phyloP scores from a whole-genome alignment of 106 monocot species.

The Acorus gramineus region DNA sequence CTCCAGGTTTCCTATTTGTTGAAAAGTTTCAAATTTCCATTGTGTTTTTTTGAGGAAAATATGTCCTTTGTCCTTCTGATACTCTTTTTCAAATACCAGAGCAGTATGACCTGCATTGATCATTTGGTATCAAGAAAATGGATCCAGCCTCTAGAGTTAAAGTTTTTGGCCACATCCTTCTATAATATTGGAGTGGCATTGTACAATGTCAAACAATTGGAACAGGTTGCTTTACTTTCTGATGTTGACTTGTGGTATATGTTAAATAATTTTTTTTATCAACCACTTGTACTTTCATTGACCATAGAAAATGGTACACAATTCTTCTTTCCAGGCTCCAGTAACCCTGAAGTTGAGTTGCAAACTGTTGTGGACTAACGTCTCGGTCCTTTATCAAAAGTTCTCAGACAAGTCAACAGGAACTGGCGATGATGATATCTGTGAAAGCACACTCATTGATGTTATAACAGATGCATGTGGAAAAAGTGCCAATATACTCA shows the following conservation, averaged over 20 bases:
- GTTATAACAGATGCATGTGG: slow-evolving; percentile 34
- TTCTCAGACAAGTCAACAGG: slow-evolving; percentile 12
- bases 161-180: slow-evolving; percentile 44
- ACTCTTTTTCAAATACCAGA: slow-evolving; percentile 29
- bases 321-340: slow-evolving; percentile 31
- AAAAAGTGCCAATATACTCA: slow-evolving; percentile 36
- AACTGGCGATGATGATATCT: neutral
- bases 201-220: slow-evolving; percentile 29
- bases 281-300: no score
- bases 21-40: no score
- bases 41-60: no score
- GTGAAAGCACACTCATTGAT: slow-evolving; percentile 18
- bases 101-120: slow-evolving; percentile 19
- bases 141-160: slow-evolving; percentile 50
- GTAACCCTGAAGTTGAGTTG: slow-evolving; percentile 28
- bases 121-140: slow-evolving; percentile 41
- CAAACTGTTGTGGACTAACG: slow-evolving; percentile 31
- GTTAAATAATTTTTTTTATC: no score
- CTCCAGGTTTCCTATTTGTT: slow-evolving; percentile 24
- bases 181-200: slow-evolving; percentile 38
- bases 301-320: neutral
- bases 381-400: slow-evolving; percentile 9
- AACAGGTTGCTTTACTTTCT: slow-evolving; percentile 22
- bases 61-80: neutral
- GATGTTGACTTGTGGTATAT: no score